These are phyloP conservation scores for Boletellus sp. DNA, from an alignment of 768 basidiomycete species.

Conservation along the genomic window DNA sequence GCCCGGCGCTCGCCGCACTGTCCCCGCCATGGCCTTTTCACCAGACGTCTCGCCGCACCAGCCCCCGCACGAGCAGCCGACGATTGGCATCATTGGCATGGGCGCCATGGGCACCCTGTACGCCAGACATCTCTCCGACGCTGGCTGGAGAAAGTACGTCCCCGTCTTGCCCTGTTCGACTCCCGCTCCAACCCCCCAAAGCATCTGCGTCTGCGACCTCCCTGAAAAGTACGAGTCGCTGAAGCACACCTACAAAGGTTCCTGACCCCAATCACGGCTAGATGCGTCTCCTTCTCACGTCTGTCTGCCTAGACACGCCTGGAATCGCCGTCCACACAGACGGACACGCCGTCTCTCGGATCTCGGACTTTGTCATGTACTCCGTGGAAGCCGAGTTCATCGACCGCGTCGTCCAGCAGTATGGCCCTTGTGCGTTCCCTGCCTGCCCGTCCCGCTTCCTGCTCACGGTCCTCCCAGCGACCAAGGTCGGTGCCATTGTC, in stretches of 20 bases:
- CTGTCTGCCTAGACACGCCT: slow-evolving; percentile 42
- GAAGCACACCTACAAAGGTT: slow-evolving; percentile 58
- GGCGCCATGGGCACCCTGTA: slow-evolving; percentile 98
- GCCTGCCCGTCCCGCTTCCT: background rate
- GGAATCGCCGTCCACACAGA: slow-evolving; percentile 66
- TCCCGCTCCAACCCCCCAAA: slow-evolving; percentile 26
- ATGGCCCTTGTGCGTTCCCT: slow-evolving; percentile 75
- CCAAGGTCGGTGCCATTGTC: slow-evolving; percentile 88
- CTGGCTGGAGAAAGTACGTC: slow-evolving; percentile 79
- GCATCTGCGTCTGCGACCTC: slow-evolving; percentile 87
- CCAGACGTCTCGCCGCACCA: slow-evolving; percentile 30
- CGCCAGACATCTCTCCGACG: slow-evolving; percentile 67
- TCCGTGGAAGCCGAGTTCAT: slow-evolving; percentile 92
- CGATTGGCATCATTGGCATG: slow-evolving; percentile 93
- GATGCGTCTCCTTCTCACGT: slow-evolving; percentile 10
- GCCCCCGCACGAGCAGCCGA: slow-evolving; percentile 55
- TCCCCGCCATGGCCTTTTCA: slow-evolving; percentile 15
- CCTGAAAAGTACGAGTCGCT: slow-evolving; percentile 70
- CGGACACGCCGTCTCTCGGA: slow-evolving; percentile 84
- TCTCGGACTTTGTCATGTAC: slow-evolving; percentile 92
- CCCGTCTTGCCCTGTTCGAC: background rate
- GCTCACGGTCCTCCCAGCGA: slow-evolving; percentile 48
- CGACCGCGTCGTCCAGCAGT: slow-evolving; percentile 76
- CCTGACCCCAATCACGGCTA: background rate
- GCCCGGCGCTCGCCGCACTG: background rate